phyloP scores from a whole-genome alignment of 73 alveolate genomes.

The Breviolum minutum region DNA sequence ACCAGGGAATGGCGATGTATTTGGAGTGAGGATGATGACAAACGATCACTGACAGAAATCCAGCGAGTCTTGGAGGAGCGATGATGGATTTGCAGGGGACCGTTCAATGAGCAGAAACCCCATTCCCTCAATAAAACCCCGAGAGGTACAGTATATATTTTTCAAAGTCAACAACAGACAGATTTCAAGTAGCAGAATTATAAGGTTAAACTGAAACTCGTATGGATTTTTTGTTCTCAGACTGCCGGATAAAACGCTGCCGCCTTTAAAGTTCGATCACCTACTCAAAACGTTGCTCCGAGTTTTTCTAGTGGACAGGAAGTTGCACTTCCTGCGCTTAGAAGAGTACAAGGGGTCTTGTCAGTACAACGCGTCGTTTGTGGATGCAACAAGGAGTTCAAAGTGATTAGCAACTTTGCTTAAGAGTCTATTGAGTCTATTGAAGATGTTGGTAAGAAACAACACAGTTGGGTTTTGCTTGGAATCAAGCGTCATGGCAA shows the following conservation, averaged over 20 bases:
- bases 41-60: conserved; percentile 49
- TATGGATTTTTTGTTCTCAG: too few relatives aligned
- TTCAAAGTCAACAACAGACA: too few relatives aligned
- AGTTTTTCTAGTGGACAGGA: background rate
- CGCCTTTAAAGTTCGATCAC: background rate
- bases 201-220: background rate
- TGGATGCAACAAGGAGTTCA: conserved; percentile 85
- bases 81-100: background rate
- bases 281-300: too few relatives aligned
- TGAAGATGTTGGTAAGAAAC: background rate
- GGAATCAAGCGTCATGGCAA: background rate
- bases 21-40: conserved; percentile 86
- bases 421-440: background rate
- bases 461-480: background rate
- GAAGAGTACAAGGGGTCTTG: conserved; percentile 78
- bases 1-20: conserved; percentile 85
- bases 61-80: conserved; percentile 66
- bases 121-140: background rate
- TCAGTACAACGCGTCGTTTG: conserved; percentile 66
- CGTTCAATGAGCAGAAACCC: background rate
- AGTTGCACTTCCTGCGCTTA: conserved; percentile 58
- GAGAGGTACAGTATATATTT: background rate
- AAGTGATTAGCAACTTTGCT: conserved; percentile 25
- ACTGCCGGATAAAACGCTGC: background rate
- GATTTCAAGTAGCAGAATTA: too few relatives aligned